Evolutionary conservation across 2,329 filamentous ascomycete species (phyloP).

Genomic region (Fusarium sp.): DNA sequence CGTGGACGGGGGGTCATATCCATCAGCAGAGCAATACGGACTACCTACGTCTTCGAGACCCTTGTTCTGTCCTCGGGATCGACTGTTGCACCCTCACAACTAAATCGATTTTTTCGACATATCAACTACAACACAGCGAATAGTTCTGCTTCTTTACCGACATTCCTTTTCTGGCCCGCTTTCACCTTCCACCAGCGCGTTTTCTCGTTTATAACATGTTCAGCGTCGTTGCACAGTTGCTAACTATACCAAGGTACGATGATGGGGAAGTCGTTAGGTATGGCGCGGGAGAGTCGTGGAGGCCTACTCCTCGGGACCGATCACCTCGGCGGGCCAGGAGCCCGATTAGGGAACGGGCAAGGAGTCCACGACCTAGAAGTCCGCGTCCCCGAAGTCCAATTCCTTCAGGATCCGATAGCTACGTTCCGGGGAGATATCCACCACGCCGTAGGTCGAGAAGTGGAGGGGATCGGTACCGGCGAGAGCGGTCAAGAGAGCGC

Average conservation of each 20-base stretch:
- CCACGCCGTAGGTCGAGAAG: slow-evolving; percentile 56
- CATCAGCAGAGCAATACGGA: background rate
- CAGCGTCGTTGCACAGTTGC: background rate
- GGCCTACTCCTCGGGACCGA: slow-evolving; percentile 64
- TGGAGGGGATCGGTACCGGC: slow-evolving; percentile 53
- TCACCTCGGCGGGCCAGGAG: slow-evolving; percentile 53
- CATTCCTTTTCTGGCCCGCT: background rate
- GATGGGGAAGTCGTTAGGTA: slow-evolving; percentile 71
- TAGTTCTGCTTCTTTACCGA: background rate
- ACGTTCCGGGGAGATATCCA: slow-evolving; percentile 57
- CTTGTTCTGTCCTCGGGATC: background rate
- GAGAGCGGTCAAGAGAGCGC: slow-evolving; percentile 55
- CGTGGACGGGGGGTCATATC: background rate
- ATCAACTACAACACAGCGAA: background rate
- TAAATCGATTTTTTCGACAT: background rate
- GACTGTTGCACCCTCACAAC: background rate
- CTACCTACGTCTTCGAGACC: background rate
- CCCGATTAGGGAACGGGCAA: slow-evolving; percentile 44
- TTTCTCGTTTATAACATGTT: background rate
- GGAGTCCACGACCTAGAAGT: slow-evolving; percentile 53
- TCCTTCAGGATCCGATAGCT: slow-evolving; percentile 55
- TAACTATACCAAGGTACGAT: slow-evolving; percentile 59
- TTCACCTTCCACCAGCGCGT: slow-evolving; percentile 10
- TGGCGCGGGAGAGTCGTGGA: slow-evolving; percentile 70
- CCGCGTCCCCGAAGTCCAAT: slow-evolving; percentile 51